Evolutionary conservation across 495 filamentous ascomycete genomes (phyloP).

Genomic region (Jackrogersella multiformis): DNA sequence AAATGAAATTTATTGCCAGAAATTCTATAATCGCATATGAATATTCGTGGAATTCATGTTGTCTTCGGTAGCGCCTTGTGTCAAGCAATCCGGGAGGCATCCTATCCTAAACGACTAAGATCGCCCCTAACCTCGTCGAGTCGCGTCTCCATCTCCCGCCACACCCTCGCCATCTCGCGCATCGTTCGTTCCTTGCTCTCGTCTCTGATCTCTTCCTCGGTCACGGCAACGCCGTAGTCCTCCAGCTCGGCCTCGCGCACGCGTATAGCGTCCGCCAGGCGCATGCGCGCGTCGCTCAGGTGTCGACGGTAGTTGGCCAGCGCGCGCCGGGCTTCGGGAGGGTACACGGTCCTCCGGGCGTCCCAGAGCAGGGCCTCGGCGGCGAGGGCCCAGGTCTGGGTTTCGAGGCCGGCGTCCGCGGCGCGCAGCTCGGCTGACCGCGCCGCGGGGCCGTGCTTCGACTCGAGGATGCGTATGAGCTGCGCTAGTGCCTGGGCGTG

Average conservation of each 20-base stretch:
- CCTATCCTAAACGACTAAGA: conserved; percentile 60
- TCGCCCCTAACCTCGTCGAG: conserved; percentile 66
- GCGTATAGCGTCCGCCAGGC: conserved; percentile 57
- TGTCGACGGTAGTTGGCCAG: conserved; percentile 65
- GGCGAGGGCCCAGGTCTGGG: conserved; percentile 56
- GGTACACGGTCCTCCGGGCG: conserved; percentile 58
- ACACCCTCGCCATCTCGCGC: conserved; percentile 69
- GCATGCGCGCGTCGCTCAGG: conserved; percentile 59
- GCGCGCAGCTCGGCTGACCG: conserved; percentile 70
- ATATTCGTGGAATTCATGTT: neutral
- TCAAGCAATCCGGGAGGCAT: conserved; percentile 10
- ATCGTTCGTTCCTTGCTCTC: conserved; percentile 57
- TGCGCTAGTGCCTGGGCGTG: conserved; percentile 46
- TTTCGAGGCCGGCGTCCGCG: conserved; percentile 60
- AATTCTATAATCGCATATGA: neutral
- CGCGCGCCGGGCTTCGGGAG: conserved; percentile 64
- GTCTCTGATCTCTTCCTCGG: conserved; percentile 22
- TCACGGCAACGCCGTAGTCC: conserved; percentile 62
- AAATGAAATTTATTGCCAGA: conserved; percentile 14
- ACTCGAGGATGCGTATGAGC: conserved; percentile 51
- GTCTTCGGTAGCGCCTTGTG: neutral
- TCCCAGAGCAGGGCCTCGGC: conserved; percentile 48
- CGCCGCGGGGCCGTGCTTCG: conserved; percentile 72
- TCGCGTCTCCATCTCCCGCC: conserved; percentile 62
- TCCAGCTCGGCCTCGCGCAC: conserved; percentile 60